A percentile compares a stretch with the other conserved stretches of the same genome.
Evolutionary conservation across 2,329 filamentous ascomycete species (phyloP).

Genomic region (Lecanoromycetidae sp.): DNA sequence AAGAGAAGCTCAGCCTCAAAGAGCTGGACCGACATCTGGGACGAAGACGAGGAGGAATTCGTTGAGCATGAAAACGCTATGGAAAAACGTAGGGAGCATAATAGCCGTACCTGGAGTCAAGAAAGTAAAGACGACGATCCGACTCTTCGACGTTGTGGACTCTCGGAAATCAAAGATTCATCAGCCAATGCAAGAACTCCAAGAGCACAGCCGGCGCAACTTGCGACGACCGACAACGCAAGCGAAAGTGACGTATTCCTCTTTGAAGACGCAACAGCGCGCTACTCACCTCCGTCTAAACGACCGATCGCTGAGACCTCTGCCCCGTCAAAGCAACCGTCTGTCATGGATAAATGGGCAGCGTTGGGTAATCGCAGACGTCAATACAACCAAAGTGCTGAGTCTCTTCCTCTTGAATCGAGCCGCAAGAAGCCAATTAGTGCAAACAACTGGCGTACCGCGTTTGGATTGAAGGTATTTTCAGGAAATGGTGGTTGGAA

Average conservation of each 20-base stretch:
- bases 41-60: conserved; percentile 74
- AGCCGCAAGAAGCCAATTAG: conserved; percentile 34
- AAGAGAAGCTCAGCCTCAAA: conserved; percentile 74
- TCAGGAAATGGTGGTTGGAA: conserved; percentile 12
- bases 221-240: conserved; percentile 49
- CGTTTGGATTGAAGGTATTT: conserved; percentile 18
- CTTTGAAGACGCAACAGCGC: conserved; percentile 52
- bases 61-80: conserved; percentile 43
- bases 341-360: conserved; percentile 69
- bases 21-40: conserved; percentile 98
- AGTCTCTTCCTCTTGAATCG: conserved; percentile 39
- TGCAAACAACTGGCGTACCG: conserved; percentile 21
- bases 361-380: conserved; percentile 74
- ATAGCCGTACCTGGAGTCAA: conserved; percentile 67
- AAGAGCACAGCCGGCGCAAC: conserved; percentile 30
- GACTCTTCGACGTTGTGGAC: conserved; percentile 38
- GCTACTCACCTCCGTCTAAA: conserved; percentile 57
- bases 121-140: conserved; percentile 48
- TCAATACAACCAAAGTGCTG: conserved; percentile 37
- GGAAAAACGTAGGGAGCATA: conserved; percentile 49
- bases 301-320: conserved; percentile 29
- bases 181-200: conserved; percentile 37
- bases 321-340: conserved; percentile 6
- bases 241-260: conserved; percentile 58
- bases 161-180: conserved; percentile 44